These are phyloP conservation scores for Talaromyces sp. DNA, from an alignment of 2,329 filamentous ascomycete species.

Conservation along the genomic window DNA sequence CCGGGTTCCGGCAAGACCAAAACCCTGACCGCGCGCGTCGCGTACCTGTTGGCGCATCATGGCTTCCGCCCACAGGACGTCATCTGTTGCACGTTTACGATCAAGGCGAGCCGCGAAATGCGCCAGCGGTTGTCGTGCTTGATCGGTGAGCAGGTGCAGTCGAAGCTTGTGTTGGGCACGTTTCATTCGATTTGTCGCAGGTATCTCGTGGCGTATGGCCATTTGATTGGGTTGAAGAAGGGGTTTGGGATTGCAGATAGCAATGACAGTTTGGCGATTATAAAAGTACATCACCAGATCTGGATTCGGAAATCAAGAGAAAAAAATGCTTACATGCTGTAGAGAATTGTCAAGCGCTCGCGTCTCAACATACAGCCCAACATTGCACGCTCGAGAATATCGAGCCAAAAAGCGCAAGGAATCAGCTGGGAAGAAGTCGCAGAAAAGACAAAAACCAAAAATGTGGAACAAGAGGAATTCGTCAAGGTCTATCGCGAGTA, in stretches of 20 bases:
- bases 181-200: conserved; percentile 90
- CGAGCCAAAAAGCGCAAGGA: conserved; percentile 54
- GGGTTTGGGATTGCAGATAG: conserved; percentile 91
- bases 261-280: conserved; percentile 69
- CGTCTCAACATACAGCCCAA: conserved; percentile 64
- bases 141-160: conserved; percentile 72
- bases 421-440: conserved; percentile 42
- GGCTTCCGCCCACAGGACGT: conserved; percentile 77
- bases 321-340: conserved; percentile 1
- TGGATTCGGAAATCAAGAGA: background rate
- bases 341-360: conserved; percentile 72
- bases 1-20: conserved; percentile 85
- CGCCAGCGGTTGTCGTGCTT: conserved; percentile 74
- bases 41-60: conserved; percentile 71
- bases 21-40: conserved; percentile 86
- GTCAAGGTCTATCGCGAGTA: conserved; percentile 68
- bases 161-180: conserved; percentile 77
- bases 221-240: conserved; percentile 71
- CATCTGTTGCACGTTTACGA: conserved; percentile 93
- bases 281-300: conserved; percentile 47
- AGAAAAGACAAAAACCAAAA: conserved; percentile 28
- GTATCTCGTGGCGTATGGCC: conserved; percentile 78
- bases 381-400: conserved; percentile 69
- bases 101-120: conserved; percentile 93
- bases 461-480: conserved; percentile 58